Base-by-base conservation (phyloP, 257 asterid genomes). In the Salvia miltiorrhiza region DNA sequence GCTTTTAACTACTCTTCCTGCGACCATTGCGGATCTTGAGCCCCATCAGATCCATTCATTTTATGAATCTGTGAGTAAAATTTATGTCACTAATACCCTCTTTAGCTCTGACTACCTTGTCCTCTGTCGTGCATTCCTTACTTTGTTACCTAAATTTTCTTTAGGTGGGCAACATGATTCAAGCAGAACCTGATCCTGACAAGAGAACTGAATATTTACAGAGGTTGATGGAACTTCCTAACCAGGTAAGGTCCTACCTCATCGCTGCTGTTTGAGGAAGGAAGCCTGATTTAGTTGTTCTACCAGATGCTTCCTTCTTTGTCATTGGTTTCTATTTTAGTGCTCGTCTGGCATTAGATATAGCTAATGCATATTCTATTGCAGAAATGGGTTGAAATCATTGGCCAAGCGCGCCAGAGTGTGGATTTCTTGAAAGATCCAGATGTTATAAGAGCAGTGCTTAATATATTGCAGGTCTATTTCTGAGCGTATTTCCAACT, bases 381-480 rank as follows among this genome's bases (percentile, higher is more conserved):
- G 80, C 97, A 94, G 99, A 91, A 76, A 89, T 94, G 99, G 98
- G 87, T 79, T 44, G 98, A 94, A 74, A 94, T 94, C 73, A 94
- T 94, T 33, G 95, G 92, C 24, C 96, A 91, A 72, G 99, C 99
- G 30, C 96, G 89, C 17, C 93, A 78, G 67, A 89, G 95, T 78
- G 95, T 88, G 58, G 97, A 94, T 74, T 84, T 76, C 82, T 80
- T 94, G 90, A 94, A 89, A 85, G 98, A 91, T 68, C 87, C 79
- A 28, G 99, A 88, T 77, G 90, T 91, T 69, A 85, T 91, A 47
- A 84, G 91, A 77, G 95, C 93, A 26, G 99, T 94, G 77, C 99
- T 91, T 35, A 91, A 94, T 72, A 94, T 94, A 69, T 81, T 94
- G 80, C 99, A 94, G 99, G 99, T 94, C 3, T 67, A 74, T 32